These are phyloP conservation scores for Coemansia sp. DNA, from an alignment of 192 early-diverging fungal species.

Conservation along the genomic window DNA sequence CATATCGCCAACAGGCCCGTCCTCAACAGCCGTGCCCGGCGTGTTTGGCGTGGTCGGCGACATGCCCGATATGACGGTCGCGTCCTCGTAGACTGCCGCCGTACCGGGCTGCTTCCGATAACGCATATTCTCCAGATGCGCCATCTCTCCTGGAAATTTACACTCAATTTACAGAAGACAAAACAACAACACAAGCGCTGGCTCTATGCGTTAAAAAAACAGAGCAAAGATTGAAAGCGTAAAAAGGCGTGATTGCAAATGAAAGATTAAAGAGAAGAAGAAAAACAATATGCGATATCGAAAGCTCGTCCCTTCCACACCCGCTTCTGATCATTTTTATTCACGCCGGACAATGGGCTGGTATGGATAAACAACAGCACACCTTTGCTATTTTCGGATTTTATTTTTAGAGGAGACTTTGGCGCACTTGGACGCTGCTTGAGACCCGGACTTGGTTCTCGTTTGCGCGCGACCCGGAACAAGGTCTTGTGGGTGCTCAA, in stretches of 20 bases:
- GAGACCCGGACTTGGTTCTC: not conserved
- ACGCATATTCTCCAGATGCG: slow-evolving; percentile 54
- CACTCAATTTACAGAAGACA: not conserved
- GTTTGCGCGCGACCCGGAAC: not conserved
- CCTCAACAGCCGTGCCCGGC: slow-evolving; percentile 18
- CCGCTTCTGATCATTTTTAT: not conserved
- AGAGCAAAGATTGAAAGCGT: not conserved
- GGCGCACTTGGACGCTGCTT: not conserved
- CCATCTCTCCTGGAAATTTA: slow-evolving; percentile 20
- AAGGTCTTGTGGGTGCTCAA: no score
- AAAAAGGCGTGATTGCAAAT: not conserved
- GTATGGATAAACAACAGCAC: not conserved
- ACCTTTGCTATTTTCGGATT: not conserved
- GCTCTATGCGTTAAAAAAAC: not conserved
- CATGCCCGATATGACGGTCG: slow-evolving; percentile 48
- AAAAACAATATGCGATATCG: not conserved
- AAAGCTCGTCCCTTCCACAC: not conserved
- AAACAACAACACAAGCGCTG: not conserved
- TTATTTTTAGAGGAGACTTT: not conserved
- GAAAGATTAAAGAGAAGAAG: not conserved
- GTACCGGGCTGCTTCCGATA: slow-evolving; percentile 52
- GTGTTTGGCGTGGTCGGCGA: slow-evolving; percentile 26
- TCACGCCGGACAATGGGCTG: not conserved
- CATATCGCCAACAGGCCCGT: slow-evolving; percentile 11
- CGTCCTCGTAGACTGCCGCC: slow-evolving; percentile 42